Evolutionary conservation across 768 basidiomycete genomes (phyloP), one percentile per base, ranked within the genome.

Genomic region (Daedaleopsis sinensis): DNA sequence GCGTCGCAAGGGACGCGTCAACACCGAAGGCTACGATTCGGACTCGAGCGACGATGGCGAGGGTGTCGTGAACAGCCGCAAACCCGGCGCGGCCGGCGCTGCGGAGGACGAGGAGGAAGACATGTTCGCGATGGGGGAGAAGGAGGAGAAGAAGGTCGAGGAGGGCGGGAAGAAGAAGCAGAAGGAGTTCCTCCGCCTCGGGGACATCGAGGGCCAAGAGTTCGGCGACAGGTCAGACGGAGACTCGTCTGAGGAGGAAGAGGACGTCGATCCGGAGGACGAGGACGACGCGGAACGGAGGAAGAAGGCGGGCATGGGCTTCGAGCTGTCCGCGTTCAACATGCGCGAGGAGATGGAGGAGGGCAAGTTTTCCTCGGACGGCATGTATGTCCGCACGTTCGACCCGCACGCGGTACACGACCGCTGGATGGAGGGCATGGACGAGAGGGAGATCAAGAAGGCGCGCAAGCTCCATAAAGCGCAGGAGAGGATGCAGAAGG

Each of bases 301-400:
- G 71, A 87, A 84, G 77, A 93, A 92, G 73, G 86, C 81, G 42
- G 90, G 89, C 13, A 98, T 99, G 96, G 97, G 96, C 2, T 96
- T 78, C 75, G 91, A 96, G 71, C 67, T 99, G 11, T 95, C 92
- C 4, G 91, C 93, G 27, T 99, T 99, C 86, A 96, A 99, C 74
- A 98, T 99, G 96, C 89, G 95, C 65, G 90, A 93, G 68, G 97
- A 99, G 81, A 96, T 98, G 90, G 90, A 94, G 70, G 96, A 98
- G 76, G 97, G 97, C 42, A 93, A 94, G 71, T 98, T 99, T 78
- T 89, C 93, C 5, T 91, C 91, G 61, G 96, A 98, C 71, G 97
- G 97, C 50, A 90, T 76, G 68, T 94, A 94, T 71, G 86, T 91
- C 52, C 88, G 90, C 65, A 83, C 89, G 12, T 88, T 89, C 71